Evolutionary conservation across 139 green algal species (phyloP).

Genomic region (Nannochloris sp.): DNA sequence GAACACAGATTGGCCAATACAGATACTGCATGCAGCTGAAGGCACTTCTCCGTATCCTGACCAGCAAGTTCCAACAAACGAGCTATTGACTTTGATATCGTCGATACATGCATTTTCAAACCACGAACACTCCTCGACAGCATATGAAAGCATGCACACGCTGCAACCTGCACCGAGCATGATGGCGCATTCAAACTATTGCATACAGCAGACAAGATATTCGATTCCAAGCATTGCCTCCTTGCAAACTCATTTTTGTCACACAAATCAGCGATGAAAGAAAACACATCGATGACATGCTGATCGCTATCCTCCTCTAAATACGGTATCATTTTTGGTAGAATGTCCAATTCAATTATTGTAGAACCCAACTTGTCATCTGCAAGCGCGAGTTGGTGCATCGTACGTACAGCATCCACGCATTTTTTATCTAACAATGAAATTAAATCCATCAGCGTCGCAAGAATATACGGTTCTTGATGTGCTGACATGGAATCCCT

Average conservation of each 20-base stretch:
- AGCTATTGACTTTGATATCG: not conserved
- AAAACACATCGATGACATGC: not conserved
- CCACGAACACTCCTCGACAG: not conserved
- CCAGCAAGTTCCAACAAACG: not conserved
- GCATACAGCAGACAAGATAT: not conserved
- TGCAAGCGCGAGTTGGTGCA: not conserved
- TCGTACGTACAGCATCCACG: not conserved
- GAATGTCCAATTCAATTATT: not conserved
- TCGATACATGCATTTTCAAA: not conserved
- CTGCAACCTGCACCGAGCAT: not conserved
- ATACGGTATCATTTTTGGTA: not conserved
- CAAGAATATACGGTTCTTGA: not conserved
- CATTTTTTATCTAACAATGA: not conserved
- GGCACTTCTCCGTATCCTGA: not conserved
- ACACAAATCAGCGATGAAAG: not conserved
- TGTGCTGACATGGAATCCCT: too few relatives aligned
- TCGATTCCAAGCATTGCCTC: not conserved
- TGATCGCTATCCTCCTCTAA: not conserved
- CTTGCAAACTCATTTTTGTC: not conserved
- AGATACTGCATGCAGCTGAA: not conserved
- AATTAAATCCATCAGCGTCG: not conserved
- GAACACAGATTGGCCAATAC: slow-evolving; percentile 1
- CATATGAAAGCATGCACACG: not conserved
- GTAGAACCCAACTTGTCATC: not conserved
- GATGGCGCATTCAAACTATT: not conserved